A percentile compares a stretch with the other conserved stretches of the same genome.
Evolutionary conservation across 495 filamentous ascomycete genomes (phyloP).

Genomic region (Talaromyces trachyspermus): DNA sequence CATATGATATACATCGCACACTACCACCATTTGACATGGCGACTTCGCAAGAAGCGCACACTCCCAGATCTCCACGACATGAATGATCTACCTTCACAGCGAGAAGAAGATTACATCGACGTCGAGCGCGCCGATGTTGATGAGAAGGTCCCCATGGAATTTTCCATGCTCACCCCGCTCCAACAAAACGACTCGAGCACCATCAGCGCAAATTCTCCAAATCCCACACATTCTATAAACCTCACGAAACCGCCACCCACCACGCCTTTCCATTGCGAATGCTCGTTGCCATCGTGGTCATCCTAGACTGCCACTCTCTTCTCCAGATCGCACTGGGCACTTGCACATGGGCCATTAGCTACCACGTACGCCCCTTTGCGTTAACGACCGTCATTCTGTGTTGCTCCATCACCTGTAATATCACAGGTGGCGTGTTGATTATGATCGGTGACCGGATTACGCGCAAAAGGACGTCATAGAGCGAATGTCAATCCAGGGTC

Average conservation of each 20-base stretch:
- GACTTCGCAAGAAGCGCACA: slow-evolving; percentile 51
- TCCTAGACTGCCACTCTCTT: slow-evolving; percentile 68
- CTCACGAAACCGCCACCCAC: slow-evolving; percentile 74
- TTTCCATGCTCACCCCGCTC: slow-evolving; percentile 51
- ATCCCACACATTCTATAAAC: slow-evolving; percentile 78
- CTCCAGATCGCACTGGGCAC: slow-evolving; percentile 70
- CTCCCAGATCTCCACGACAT: slow-evolving; percentile 60
- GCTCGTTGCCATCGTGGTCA: slow-evolving; percentile 60
- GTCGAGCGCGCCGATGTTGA: slow-evolving; percentile 33
- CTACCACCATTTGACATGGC: slow-evolving; percentile 65
- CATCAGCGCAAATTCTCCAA: slow-evolving; percentile 69
- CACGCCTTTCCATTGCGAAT: slow-evolving; percentile 67
- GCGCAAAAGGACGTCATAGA: slow-evolving; percentile 78
- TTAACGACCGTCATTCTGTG: slow-evolving; percentile 73
- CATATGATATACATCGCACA: slow-evolving; percentile 68
- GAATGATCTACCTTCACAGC: slow-evolving; percentile 57
- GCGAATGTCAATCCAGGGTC: slow-evolving; percentile 60
- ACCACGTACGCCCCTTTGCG: slow-evolving; percentile 54
- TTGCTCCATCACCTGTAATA: slow-evolving; percentile 66
- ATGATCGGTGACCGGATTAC: slow-evolving; percentile 62
- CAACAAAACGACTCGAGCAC: slow-evolving; percentile 59
- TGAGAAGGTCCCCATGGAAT: slow-evolving; percentile 37
- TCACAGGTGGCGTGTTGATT: slow-evolving; percentile 63
- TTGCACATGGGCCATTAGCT: slow-evolving; percentile 65
- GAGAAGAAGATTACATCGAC: slow-evolving; percentile 35